phyloP scores from a whole-genome alignment of 1,284 basidiomycete genomes.

The Serendipita sp. region DNA sequence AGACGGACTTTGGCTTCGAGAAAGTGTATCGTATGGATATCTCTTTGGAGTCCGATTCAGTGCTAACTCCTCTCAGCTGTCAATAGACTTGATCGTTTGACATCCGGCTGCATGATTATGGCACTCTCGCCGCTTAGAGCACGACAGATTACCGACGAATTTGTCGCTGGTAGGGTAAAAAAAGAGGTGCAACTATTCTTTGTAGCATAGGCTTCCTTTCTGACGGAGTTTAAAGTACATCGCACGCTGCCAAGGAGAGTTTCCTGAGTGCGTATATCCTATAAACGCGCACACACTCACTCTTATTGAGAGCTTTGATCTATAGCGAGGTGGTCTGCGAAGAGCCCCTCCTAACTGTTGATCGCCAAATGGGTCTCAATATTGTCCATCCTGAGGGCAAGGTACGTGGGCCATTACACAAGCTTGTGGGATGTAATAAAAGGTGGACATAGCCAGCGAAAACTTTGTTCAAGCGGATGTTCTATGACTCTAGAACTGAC shows the following conservation, averaged over 20 bases:
- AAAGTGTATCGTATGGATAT: slow-evolving; percentile 65
- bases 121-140: slow-evolving; percentile 66
- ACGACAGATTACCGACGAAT: slow-evolving; percentile 62
- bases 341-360: slow-evolving; percentile 80
- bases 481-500: slow-evolving; percentile 70
- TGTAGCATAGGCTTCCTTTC: not conserved
- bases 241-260: slow-evolving; percentile 70
- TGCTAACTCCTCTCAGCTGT: slow-evolving; percentile 42
- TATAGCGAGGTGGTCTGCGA: slow-evolving; percentile 74
- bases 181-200: slow-evolving; percentile 43
- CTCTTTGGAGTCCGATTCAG: not conserved
- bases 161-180: slow-evolving; percentile 61
- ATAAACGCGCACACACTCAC: not conserved
- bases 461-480: slow-evolving; percentile 78
- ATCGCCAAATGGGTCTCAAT: slow-evolving; percentile 90
- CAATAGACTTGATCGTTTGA: slow-evolving; percentile 88
- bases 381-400: slow-evolving; percentile 90
- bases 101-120: slow-evolving; percentile 92
- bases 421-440: not conserved
- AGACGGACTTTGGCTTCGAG: slow-evolving; percentile 69
- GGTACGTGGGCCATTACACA: slow-evolving; percentile 28
- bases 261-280: slow-evolving; percentile 51
- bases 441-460: slow-evolving; percentile 52
- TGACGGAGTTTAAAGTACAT: slow-evolving; percentile 37
- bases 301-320: not conserved